Evolutionary conservation across 495 filamentous ascomycete genomes (phyloP).

Genomic region (Astrothelium macrocarpum): DNA sequence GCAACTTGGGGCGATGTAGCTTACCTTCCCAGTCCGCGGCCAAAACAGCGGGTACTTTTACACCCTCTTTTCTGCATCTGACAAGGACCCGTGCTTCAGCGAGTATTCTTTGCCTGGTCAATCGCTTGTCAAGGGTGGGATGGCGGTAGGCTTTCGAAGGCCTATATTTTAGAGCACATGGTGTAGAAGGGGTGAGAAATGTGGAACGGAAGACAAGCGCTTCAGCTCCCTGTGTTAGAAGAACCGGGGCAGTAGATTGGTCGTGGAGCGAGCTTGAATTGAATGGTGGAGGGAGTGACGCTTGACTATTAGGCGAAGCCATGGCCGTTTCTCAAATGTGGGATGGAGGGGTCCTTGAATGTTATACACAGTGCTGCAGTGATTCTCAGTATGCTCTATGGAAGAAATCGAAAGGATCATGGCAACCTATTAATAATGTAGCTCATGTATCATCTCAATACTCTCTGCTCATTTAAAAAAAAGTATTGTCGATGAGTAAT

Average conservation of each 20-base stretch:
- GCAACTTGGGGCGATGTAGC: slow-evolving; percentile 6
- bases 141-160: slow-evolving; percentile 90
- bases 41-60: slow-evolving; percentile 67
- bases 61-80: slow-evolving; percentile 63
- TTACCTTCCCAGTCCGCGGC: slow-evolving; percentile 55
- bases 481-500: no score
- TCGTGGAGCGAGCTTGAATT: slow-evolving; percentile 43
- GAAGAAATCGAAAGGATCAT: no score
- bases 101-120: slow-evolving; percentile 77
- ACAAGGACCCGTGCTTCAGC: slow-evolving; percentile 79
- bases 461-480: no score
- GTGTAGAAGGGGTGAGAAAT: slow-evolving; percentile 58
- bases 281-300: slow-evolving; percentile 55
- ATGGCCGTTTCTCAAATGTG: not conserved
- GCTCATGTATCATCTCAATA: no score
- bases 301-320: not conserved
- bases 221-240: slow-evolving; percentile 90
- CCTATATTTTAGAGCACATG: slow-evolving; percentile 84
- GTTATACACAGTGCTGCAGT: not conserved
- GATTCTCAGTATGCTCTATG: not conserved
- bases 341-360: not conserved
- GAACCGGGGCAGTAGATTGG: slow-evolving; percentile 14
- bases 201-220: slow-evolving; percentile 82
- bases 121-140: slow-evolving; percentile 74
- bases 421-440: no score